Evolutionary conservation across 2,329 filamentous ascomycete genomes (phyloP).

Genomic region (Colletotrichum sp.): DNA sequence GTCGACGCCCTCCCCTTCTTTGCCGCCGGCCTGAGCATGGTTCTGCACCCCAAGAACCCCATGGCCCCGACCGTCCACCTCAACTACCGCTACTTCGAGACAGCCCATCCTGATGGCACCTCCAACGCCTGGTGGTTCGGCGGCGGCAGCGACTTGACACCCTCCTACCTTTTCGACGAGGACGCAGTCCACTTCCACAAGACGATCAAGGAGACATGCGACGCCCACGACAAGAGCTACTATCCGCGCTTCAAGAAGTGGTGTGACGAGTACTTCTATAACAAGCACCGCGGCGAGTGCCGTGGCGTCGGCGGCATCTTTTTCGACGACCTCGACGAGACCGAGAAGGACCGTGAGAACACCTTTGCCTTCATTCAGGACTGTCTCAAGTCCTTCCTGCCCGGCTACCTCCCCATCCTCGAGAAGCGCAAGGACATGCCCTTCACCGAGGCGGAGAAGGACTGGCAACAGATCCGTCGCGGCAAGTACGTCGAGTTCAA

Average conservation of each 20-base stretch:
- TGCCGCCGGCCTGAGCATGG: slow-evolving; percentile 89
- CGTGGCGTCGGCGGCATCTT: slow-evolving; percentile 96
- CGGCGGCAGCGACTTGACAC: slow-evolving; percentile 92
- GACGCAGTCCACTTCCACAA: slow-evolving; percentile 97
- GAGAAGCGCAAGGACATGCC: slow-evolving; percentile 90
- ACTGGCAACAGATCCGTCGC: slow-evolving; percentile 93
- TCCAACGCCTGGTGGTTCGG: slow-evolving; percentile 98
- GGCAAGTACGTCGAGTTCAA: slow-evolving; percentile 99
- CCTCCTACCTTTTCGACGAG: slow-evolving; percentile 93
- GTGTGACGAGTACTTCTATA: slow-evolving; percentile 97
- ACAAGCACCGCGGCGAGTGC: slow-evolving; percentile 87
- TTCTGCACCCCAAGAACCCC: slow-evolving; percentile 91
- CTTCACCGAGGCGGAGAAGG: slow-evolving; percentile 84
- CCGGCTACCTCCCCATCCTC: slow-evolving; percentile 89
- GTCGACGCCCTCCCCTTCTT: slow-evolving; percentile 92
- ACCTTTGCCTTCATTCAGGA: slow-evolving; percentile 90
- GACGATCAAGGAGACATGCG: slow-evolving; percentile 90
- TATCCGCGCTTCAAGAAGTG: slow-evolving; percentile 96
- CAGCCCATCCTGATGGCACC: slow-evolving; percentile 80
- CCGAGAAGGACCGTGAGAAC: slow-evolving; percentile 85
- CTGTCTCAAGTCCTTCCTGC: slow-evolving; percentile 85
- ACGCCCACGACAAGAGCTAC: slow-evolving; percentile 90
- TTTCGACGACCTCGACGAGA: slow-evolving; percentile 94
- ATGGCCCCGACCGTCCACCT: slow-evolving; percentile 98
- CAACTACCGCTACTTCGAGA: slow-evolving; percentile 99